These are phyloP conservation scores for Umbelopsis isabellina DNA, from an alignment of 192 early-diverging fungal species.

Conservation along the genomic window DNA sequence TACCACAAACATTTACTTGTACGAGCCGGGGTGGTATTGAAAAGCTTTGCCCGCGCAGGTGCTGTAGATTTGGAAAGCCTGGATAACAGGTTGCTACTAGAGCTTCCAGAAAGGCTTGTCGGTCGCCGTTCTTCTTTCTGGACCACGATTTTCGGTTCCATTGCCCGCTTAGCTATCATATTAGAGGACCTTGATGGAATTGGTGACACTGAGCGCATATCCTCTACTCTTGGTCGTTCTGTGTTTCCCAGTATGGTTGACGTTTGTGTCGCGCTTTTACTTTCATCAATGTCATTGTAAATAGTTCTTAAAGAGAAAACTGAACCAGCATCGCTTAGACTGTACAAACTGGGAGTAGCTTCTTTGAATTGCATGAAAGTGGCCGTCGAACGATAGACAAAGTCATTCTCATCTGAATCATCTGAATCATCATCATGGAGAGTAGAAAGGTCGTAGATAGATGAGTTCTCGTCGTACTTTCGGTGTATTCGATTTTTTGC, in stretches of 20 bases:
- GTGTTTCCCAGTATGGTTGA: not conserved
- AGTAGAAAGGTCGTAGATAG: not conserved
- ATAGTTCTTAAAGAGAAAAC: conserved; percentile 32
- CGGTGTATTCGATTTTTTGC: not conserved
- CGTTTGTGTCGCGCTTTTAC: not conserved
- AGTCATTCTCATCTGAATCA: conserved; percentile 27
- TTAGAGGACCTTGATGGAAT: conserved; percentile 11
- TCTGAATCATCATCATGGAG: conserved; percentile 17
- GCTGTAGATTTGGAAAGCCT: conserved; percentile 39
- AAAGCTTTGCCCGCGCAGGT: conserved; percentile 39
- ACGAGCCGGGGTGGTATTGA: not conserved
- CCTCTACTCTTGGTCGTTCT: conserved; percentile 1
- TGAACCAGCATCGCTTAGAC: conserved; percentile 28
- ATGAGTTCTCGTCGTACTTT: conserved; percentile 6
- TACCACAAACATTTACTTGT: conserved; percentile 12
- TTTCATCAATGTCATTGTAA: conserved; percentile 33
- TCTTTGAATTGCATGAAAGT: conserved; percentile 21
- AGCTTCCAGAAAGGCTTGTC: conserved; percentile 1
- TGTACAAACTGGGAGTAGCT: conserved; percentile 18
- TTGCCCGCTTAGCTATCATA: conserved; percentile 6
- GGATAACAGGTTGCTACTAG: conserved; percentile 30
- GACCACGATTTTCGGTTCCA: conserved; percentile 12
- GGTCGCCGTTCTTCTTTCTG: conserved; percentile 11
- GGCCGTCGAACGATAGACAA: conserved; percentile 28
- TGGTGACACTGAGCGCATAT: conserved; percentile 4